Evolutionary conservation across 371 early-diverging fungal genomes (phyloP).

Genomic region (Mortierella sp.): DNA sequence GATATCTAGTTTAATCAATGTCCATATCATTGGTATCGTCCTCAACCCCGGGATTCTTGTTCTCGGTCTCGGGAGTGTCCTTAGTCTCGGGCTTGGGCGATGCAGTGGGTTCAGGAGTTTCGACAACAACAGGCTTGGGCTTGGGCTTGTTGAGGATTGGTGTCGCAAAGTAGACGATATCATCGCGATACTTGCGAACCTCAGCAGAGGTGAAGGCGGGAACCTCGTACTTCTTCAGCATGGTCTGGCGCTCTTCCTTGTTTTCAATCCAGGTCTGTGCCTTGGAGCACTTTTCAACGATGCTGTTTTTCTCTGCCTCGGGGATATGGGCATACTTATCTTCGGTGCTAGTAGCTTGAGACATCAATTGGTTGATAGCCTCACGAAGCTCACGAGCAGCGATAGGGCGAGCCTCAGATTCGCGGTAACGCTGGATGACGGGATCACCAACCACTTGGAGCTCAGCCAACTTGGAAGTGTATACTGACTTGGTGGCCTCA

Average conservation of each 20-base stretch:
- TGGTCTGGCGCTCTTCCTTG: conserved; percentile 80
- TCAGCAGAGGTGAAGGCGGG: conserved; percentile 79
- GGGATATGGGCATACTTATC: conserved; percentile 92
- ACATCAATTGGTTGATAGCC: conserved; percentile 75
- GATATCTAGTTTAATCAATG: conserved; percentile 65
- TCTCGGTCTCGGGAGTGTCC: conserved; percentile 41
- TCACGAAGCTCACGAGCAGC: conserved; percentile 87
- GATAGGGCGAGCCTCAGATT: conserved; percentile 87
- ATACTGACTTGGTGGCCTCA: conserved; percentile 91
- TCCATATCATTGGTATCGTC: conserved; percentile 76
- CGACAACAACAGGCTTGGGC: conserved; percentile 67
- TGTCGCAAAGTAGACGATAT: conserved; percentile 69
- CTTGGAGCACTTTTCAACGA: conserved; percentile 80
- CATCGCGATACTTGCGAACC: conserved; percentile 84
- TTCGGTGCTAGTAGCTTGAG: conserved; percentile 81
- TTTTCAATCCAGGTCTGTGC: conserved; percentile 92
- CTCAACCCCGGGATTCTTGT: conserved; percentile 35
- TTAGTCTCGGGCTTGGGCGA: conserved; percentile 17
- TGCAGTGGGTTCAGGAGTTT: conserved; percentile 30
- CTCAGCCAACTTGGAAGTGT: conserved; percentile 83
- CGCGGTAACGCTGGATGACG: conserved; percentile 83
- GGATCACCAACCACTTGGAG: conserved; percentile 90
- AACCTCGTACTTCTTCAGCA: conserved; percentile 78
- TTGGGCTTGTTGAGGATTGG: conserved; percentile 93
- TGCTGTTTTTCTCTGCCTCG: conserved; percentile 85